Evolutionary conservation across 2,329 filamentous ascomycete species (phyloP).

Genomic region (Chalaropsis ovoidea): DNA sequence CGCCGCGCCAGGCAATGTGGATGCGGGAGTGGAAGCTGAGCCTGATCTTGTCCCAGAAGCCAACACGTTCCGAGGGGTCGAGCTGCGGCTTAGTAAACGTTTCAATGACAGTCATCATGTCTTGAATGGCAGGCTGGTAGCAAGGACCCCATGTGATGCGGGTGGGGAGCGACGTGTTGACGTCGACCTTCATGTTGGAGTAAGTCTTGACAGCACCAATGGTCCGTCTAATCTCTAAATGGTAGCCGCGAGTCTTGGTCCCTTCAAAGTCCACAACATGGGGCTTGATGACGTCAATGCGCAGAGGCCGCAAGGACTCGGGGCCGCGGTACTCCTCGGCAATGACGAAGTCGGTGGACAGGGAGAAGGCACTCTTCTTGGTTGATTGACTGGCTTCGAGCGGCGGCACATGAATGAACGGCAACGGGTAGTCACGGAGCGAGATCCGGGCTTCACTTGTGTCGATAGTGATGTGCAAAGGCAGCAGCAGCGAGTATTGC

Average conservation of each 20-base stretch:
- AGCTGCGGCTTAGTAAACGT: conserved; percentile 93
- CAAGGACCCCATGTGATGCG: conserved; percentile 95
- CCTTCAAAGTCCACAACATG: conserved; percentile 26
- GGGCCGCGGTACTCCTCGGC: conserved; percentile 81
- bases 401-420: conserved; percentile 78
- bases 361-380: conserved; percentile 66
- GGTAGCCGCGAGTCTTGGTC: conserved; percentile 47
- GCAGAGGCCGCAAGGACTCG: conserved; percentile 68
- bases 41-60: conserved; percentile 98
- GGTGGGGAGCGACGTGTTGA: conserved; percentile 86
- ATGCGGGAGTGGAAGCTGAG: conserved; percentile 89
- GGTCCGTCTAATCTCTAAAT: conserved; percentile 78
- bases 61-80: conserved; percentile 84
- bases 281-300: conserved; percentile 74
- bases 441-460: conserved; percentile 85
- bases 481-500: conserved; percentile 79
- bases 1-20: conserved; percentile 82
- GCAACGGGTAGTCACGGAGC: conserved; percentile 85
- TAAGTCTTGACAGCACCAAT: conserved; percentile 94
- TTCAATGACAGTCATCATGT: conserved; percentile 99
- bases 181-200: conserved; percentile 81
- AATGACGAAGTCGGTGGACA: conserved; percentile 87
- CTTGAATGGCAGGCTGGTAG: conserved; percentile 94
- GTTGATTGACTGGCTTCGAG: conserved; percentile 71
- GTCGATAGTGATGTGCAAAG: conserved; percentile 78